These are phyloP conservation scores for Pulveroboletus sp. DNA, from an alignment of 768 basidiomycete species.

Conservation along the genomic window DNA sequence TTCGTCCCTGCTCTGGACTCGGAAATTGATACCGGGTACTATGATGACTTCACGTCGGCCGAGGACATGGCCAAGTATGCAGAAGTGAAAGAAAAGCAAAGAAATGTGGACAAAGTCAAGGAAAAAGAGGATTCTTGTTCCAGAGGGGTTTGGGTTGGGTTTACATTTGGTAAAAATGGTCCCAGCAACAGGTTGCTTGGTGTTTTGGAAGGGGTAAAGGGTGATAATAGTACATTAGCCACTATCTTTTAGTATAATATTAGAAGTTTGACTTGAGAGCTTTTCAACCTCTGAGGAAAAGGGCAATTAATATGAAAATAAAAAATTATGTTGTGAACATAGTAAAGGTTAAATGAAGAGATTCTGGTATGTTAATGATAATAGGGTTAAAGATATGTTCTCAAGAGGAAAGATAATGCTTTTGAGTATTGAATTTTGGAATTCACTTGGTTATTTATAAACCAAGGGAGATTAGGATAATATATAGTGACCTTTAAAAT, in stretches of 20 bases:
- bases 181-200: constrained; percentile 41
- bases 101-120: constrained; percentile 84
- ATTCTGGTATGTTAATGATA: too few species aligned
- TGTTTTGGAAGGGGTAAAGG: constrained; percentile 33
- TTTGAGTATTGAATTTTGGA: too few species aligned
- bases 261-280: not conserved
- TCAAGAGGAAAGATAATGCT: too few species aligned
- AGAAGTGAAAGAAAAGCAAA: constrained; percentile 96
- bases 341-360: too few species aligned
- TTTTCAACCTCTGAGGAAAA: too few species aligned
- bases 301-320: too few species aligned
- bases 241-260: constrained; percentile 48
- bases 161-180: constrained; percentile 87
- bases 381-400: too few species aligned
- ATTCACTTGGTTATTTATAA: too few species aligned
- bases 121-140: constrained; percentile 76
- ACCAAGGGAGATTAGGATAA: too few species aligned
- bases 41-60: constrained; percentile 81
- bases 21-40: constrained; percentile 93
- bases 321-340: too few species aligned
- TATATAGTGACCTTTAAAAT: too few species aligned
- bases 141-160: constrained; percentile 86
- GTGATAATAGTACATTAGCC: constrained; percentile 46
- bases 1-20: constrained; percentile 94
- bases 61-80: constrained; percentile 99